Conservation (phyloP, 805 yeast species). For the Candida peoriensis region DNA sequence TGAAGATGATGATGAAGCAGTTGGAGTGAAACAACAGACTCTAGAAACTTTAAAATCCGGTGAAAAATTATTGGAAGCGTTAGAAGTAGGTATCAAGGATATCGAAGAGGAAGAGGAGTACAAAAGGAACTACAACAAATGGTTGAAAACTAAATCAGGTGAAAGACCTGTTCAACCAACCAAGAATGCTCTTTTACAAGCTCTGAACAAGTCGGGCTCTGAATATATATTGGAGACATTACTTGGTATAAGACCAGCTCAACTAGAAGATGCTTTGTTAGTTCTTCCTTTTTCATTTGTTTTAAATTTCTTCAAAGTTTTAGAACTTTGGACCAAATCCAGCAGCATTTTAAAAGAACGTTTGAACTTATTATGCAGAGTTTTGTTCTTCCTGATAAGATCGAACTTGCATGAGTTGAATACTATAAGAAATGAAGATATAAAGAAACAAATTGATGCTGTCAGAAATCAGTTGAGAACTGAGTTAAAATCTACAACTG, state of each 20-base stretch:
- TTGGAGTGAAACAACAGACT: conserved; percentile 74
- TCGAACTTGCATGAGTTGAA: conserved; percentile 77
- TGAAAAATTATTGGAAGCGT: conserved; percentile 10
- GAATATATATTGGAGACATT: conserved; percentile 74
- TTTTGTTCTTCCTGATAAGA: conserved; percentile 68
- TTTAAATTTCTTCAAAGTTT: conserved; percentile 60
- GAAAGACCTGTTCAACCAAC: conserved; percentile 55
- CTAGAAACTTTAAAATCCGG: conserved; percentile 70
- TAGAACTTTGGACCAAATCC: conserved; percentile 66
- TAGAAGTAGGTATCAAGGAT: conserved; percentile 65
- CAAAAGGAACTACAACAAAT: conserved; percentile 32
- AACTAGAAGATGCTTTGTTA: conserved; percentile 86
- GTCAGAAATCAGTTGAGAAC: conserved; percentile 60
- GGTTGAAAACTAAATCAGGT: conserved; percentile 40
- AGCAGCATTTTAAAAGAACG: conserved; percentile 42
- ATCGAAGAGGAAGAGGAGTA: conserved; percentile 52
- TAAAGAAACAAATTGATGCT: conserved; percentile 58
- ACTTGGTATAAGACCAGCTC: conserved; percentile 69
- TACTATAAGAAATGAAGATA: conserved; percentile 54
- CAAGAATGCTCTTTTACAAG: conserved; percentile 67
- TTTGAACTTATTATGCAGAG: conserved; percentile 63
- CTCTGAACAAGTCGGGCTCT: conserved; percentile 66
- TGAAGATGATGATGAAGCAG: conserved; percentile 47
- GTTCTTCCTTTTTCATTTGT: conserved; percentile 89
- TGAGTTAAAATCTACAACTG: conserved; percentile 45